Evolutionary conservation across 2,329 filamentous ascomycete species (phyloP), one percentile per base, ranked within the genome.

Genomic region (Tothia fuscella): DNA sequence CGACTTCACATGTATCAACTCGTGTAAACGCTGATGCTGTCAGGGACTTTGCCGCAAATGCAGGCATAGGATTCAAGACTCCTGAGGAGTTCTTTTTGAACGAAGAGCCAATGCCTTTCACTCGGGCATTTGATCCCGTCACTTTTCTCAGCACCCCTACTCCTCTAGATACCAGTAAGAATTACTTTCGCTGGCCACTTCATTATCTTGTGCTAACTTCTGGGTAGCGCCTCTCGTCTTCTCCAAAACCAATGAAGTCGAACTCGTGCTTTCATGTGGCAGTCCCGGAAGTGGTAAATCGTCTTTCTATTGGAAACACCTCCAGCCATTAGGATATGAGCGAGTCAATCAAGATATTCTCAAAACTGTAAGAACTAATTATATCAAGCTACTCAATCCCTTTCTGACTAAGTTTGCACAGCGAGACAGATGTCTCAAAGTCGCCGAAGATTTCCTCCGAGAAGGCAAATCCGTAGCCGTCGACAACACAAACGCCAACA

Each of bases 401-500:
- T 9, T 22, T 56, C 56, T 75, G n/a, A n/a, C n/a, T n/a, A n/a
- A n/a, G n/a, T n/a, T n/a, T n/a, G n/a, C n/a, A n/a, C n/a, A n/a
- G 71, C 67, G 75, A 43, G 71, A 74, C 38, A 76, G 68, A 58
- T 79, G 75, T 57, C 62, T 95, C 46, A 83, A 85, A 59, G 74
- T 72, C 19, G 86, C 88, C 12, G 70, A 66, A 38, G 73, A 82
- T 34, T 61, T 74, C 35, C 65, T 96, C 31, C n/a, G 12, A 17
- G 14, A 33, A 9, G 33, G 33, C 3, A 13, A 41, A n/a, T 40
- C 42, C 5, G 42, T 44, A n/a, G 38, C 5, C 14, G 19, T 16
- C 26, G 91, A 98, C 61, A 96, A 94, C 59, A 96, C 91, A n/a
- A 98, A 98, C 57, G 76, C 88, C 22, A 82, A 93, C 61, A 58